Conservation (phyloP, 352 stramenopile genomes). For the Phytophthora pistaciae region DNA sequence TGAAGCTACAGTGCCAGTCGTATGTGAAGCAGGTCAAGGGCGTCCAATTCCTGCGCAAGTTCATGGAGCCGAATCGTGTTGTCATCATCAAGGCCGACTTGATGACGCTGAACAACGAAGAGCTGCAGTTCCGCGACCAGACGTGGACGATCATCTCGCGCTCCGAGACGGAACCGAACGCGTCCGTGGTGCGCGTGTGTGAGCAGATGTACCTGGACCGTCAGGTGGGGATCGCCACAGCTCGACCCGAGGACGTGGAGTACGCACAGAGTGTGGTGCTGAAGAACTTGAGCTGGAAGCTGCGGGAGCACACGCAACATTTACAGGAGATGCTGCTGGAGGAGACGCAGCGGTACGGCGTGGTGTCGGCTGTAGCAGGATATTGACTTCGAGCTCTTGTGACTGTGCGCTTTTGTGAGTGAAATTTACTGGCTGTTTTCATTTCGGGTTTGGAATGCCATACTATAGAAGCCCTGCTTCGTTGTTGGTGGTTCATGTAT, state of each 20-base stretch:
- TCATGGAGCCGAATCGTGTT: slow-evolving; percentile 28
- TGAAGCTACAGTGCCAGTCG: slow-evolving; percentile 22
- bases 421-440: too few relatives aligned
- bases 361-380: not conserved
- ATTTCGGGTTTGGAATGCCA: too few relatives aligned
- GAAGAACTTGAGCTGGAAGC: slow-evolving; percentile 30
- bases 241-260: slow-evolving; percentile 20
- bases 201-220: slow-evolving; percentile 36
- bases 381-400: too few relatives aligned
- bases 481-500: too few relatives aligned
- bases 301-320: slow-evolving; percentile 22
- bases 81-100: slow-evolving; percentile 35
- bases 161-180: slow-evolving; percentile 21
- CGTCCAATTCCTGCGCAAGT: slow-evolving; percentile 39
- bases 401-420: too few relatives aligned
- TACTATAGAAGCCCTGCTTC: too few relatives aligned
- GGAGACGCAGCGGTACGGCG: slow-evolving; percentile 11
- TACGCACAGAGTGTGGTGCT: slow-evolving; percentile 32
- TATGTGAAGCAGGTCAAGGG: slow-evolving; percentile 31
- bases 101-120: slow-evolving; percentile 29
- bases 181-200: slow-evolving; percentile 28
- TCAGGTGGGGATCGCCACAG: slow-evolving; percentile 4
- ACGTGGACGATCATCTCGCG: slow-evolving; percentile 34
- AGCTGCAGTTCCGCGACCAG: slow-evolving; percentile 34
- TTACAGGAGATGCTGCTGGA: slow-evolving; percentile 24